Evolutionary conservation across 176 grass and related monocot species (phyloP).

Genomic region (Triticum timopheevii): DNA sequence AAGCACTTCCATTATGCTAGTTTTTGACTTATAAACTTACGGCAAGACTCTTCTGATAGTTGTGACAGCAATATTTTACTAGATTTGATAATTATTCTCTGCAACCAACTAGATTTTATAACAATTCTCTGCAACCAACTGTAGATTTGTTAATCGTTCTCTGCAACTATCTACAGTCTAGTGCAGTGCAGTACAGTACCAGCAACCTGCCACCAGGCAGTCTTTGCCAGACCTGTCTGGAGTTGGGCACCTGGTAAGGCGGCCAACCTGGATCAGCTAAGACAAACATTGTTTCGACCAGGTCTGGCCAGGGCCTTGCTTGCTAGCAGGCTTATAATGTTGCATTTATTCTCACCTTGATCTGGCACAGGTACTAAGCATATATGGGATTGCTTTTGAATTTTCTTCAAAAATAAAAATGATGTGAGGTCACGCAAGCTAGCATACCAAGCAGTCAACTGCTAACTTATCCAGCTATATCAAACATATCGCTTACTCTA

Average conservation of each 20-base stretch:
- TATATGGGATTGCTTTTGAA: not conserved
- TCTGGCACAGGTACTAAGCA: not conserved
- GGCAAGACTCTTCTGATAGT: constrained; percentile 1
- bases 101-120: constrained; percentile 11
- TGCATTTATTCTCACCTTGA: not conserved
- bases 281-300: not conserved
- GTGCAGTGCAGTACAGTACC: not conserved
- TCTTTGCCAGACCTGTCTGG: not conserved
- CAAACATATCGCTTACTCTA: not conserved
- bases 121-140: constrained; percentile 9
- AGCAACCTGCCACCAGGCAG: not conserved
- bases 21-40: not conserved
- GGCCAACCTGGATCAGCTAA: constrained; percentile 1
- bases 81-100: constrained; percentile 17
- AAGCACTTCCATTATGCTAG: not conserved
- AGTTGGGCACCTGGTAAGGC: not conserved
- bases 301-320: constrained; percentile 3
- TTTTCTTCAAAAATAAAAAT: constrained; percentile 23
- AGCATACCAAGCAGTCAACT: not conserved
- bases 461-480: not conserved
- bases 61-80: not conserved
- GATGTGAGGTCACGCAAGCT: not conserved
- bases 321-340: constrained; percentile 4
- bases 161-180: not conserved
- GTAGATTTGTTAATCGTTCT: constrained; percentile 12